Base-by-base conservation (phyloP, 2,329 filamentous ascomycete species). In the Claviceps purpurea region DNA sequence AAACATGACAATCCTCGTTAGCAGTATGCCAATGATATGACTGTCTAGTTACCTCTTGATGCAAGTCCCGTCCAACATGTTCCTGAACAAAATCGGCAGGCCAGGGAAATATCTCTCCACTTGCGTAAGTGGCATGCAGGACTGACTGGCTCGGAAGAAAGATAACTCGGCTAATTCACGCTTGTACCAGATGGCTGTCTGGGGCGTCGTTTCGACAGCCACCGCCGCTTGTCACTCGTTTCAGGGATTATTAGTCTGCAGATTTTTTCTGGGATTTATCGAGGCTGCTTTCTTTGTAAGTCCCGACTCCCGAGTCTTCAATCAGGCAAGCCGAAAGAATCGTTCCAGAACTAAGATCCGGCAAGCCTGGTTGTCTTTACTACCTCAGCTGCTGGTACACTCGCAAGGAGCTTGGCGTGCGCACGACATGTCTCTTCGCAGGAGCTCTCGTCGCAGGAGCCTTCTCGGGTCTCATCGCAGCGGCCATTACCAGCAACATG, bases 41-140 rank as follows among this genome's bases (percentile, higher is more conserved):
- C 20, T 8, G 47, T 39, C 30, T 46, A 71, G 69, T 5, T 75
- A 75, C 55, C 63, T 76, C 16, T 59, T 76, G 37, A 74, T 75
- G 67, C 73, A 76, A 57, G 69, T 77, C 8, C 74, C 74, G 0
- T 75, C 73, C 1, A 77, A 77, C 50, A 58, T 76, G 49, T 67
- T 75, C 42, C 59, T 77, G n/a, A 76, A 76, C 58, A 75, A 74
- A 59, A 68, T 73, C n/a, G 73, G 72, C 7, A 70, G 71, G 54
- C 73, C 73, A 4, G 70, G 69, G 5, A 53, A 74, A 30, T 73
- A 75, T 58, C 63, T 76, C 8, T 68, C 69, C 18, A 58, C 59
- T 38, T 73, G 71, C 47, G 71, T 74, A 64, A 49, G 56, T 11
- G 14, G 14, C n/a, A 48, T 40, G 4, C 37, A 39, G 37, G 34